Percentiles rank a stretch among this genome's conserved stretches.
Conservation (phyloP, 148 eudicot genomes). For the Heliosperma pusillum region DNA sequence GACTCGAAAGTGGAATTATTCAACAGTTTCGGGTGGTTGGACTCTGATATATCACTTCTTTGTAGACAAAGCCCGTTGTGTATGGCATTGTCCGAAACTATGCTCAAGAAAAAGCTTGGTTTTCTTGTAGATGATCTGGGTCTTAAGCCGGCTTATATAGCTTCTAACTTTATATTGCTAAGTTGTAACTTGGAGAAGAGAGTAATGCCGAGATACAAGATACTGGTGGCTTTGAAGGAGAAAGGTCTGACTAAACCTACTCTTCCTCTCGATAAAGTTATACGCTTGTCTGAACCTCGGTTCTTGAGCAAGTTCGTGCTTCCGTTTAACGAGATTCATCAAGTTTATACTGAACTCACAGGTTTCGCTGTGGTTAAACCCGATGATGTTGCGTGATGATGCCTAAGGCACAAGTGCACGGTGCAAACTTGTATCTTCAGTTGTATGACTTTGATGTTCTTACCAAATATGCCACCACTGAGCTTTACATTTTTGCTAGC, state of each 20-base stretch:
- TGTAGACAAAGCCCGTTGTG: slow-evolving; percentile 9
- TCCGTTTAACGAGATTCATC: slow-evolving; percentile 23
- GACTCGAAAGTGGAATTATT: slow-evolving; percentile 23
- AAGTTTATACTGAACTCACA: slow-evolving; percentile 8
- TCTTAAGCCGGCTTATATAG: slow-evolving; percentile 13
- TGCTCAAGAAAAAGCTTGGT: slow-evolving; percentile 14
- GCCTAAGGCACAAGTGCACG: too few relatives aligned
- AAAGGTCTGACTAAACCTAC: slow-evolving; percentile 21
- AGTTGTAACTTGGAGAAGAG: slow-evolving; percentile 27
- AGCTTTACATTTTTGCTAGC: too few relatives aligned
- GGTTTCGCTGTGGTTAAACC: neutral
- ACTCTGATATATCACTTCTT: slow-evolving; percentile 20
- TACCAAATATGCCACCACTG: too few relatives aligned
- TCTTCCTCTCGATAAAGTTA: neutral
- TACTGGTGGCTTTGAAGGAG: slow-evolving; percentile 28
- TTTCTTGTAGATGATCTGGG: slow-evolving; percentile 32
- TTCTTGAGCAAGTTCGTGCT: slow-evolving; percentile 24
- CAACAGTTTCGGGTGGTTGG: slow-evolving; percentile 35
- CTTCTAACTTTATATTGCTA: neutral
- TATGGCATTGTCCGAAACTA: slow-evolving; percentile 17
- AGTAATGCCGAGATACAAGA: slow-evolving; percentile 28
- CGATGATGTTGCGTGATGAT: too few relatives aligned
- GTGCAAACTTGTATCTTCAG: too few relatives aligned
- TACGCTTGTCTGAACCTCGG: slow-evolving; percentile 4
- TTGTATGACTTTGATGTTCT: too few relatives aligned